phyloP scores from a whole-genome alignment of 2,329 filamentous ascomycete genomes.

The Aspergillus ochraceoroseus region DNA sequence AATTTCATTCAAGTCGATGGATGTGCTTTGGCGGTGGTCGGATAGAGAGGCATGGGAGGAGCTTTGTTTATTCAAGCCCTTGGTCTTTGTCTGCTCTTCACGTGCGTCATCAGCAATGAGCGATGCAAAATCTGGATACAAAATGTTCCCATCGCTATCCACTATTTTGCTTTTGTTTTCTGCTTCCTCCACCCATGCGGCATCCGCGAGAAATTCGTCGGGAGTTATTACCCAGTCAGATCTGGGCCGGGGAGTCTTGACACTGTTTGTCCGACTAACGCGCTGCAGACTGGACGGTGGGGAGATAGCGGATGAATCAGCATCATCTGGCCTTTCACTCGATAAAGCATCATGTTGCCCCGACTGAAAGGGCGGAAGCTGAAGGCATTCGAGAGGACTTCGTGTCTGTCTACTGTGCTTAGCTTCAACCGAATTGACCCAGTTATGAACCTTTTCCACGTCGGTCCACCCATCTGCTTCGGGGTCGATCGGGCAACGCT shows the following conservation, averaged over 20 bases:
- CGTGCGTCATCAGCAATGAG: conserved; percentile 18
- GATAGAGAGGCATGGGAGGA: conserved; percentile 34
- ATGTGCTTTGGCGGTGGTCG: conserved; percentile 37
- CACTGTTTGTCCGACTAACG: conserved; percentile 41
- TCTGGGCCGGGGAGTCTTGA: conserved; percentile 65
- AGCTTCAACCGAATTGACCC: conserved; percentile 67
- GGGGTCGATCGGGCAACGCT: conserved; percentile 68
- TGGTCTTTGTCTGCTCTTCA: conserved; percentile 18
- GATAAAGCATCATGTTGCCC: conserved; percentile 13
- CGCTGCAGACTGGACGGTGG: conserved; percentile 41
- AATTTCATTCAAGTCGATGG: conserved; percentile 47
- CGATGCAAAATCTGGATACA: conserved; percentile 48
- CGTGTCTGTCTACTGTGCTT: conserved; percentile 43
- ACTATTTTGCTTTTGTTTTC: conserved; percentile 77
- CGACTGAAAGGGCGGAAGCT: conserved; percentile 42
- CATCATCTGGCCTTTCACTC: conserved; percentile 23
- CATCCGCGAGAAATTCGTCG: conserved; percentile 80
- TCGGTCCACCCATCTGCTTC: conserved; percentile 73
- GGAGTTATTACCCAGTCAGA: conserved; percentile 82
- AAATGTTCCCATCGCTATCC: conserved; percentile 67
- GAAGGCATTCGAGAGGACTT: conserved; percentile 44
- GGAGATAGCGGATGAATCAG: conserved; percentile 29
- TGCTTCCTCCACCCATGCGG: conserved; percentile 81
- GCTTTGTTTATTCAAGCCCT: conserved; percentile 22
- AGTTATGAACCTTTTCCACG: conserved; percentile 63